A percentile compares a stretch with the other conserved stretches of the same genome.
Conservation (phyloP, 306 rosid species). For the Calophaca sinica region DNA sequence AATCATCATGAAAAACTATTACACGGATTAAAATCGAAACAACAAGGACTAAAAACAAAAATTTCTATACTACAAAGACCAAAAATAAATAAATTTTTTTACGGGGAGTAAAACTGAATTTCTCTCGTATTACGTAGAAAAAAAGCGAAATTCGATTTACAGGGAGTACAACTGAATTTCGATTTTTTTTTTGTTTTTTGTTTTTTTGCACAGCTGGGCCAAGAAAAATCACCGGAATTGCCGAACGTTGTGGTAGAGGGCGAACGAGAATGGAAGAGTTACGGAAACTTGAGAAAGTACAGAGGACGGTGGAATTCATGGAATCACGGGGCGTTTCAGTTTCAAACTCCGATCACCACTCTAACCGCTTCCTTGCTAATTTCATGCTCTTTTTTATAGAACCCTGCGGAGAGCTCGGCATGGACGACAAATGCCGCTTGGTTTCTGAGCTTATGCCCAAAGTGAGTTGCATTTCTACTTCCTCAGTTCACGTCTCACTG, state of each 20-base stretch:
- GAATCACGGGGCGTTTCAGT: slow-evolving; percentile 50
- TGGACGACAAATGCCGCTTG: slow-evolving; percentile 60
- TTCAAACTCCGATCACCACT: slow-evolving; percentile 38
- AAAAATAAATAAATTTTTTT: no score
- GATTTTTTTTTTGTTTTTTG: no score
- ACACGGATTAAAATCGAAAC: no score
- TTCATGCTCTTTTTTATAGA: slow-evolving; percentile 61
- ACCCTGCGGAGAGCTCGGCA: slow-evolving; percentile 74
- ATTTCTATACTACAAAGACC: no score
- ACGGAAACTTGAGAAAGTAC: slow-evolving; percentile 65
- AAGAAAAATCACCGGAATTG: background rate
- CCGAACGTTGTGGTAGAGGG: background rate
- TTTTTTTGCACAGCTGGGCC: no score
- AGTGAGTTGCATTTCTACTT: slow-evolving; percentile 45
- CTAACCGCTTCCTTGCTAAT: slow-evolving; percentile 65
- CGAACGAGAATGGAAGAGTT: slow-evolving; percentile 57
- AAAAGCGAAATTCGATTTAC: no score
- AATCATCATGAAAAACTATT: no score
- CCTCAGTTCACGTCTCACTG: slow-evolving; percentile 8
- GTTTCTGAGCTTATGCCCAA: slow-evolving; percentile 61
- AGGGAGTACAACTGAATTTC: no score
- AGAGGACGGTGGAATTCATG: slow-evolving; percentile 54
- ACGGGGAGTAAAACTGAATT: no score
- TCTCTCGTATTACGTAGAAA: no score
- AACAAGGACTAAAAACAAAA: no score